Evolutionary conservation across 352 stramenopile genomes (phyloP), one percentile per base, ranked within the genome.

Genomic region (Pythium scleroteichum): DNA sequence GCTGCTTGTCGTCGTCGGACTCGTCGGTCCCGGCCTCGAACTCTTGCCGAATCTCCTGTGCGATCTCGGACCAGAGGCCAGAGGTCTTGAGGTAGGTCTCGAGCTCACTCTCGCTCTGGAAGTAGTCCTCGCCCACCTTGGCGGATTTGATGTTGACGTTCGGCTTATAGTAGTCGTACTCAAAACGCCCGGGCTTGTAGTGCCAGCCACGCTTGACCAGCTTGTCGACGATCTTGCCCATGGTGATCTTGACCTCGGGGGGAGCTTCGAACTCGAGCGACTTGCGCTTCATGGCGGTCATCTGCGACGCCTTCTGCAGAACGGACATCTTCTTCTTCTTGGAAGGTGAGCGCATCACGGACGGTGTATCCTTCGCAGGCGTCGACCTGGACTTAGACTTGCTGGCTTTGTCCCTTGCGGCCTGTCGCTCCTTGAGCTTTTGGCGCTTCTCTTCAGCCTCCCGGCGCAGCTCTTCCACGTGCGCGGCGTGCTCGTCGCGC

Each of bases 131-230:
- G 35, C 80, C 80, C 19, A 82, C 64, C 39, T 64, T 62, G 1
- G 72, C 76, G 10, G 64, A 73, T 62, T 82, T 90, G 3, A 66
- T 60, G 47, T 76, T 87, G 26, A 76, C 54, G 32, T 71, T 73
- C 3, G 83, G 80, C 52, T 90, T 92, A 60, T 90, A 92, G 79
- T 92, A 92, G 62, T 92, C 79, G 56, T 92, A 92, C 68, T 92
- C 83, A 55, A 92, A 92, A 0, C 81, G 77, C 1, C 83, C 83
- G 20, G 83, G 80, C 9, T 79, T 77, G 55, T 88, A 90, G 47
- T 71, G 73, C 83, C 83, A 92, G 9, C 83, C 83, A 16, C 81
- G 81, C 40, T 54, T 33, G 6, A 79, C 17, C 2, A 92, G 63
- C 39, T 79, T 85, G 32, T 80, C 70, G 9, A 85, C 59, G 22